These are phyloP conservation scores for Bryoglossum gracile DNA, from an alignment of 495 filamentous ascomycete species.

Conservation along the genomic window DNA sequence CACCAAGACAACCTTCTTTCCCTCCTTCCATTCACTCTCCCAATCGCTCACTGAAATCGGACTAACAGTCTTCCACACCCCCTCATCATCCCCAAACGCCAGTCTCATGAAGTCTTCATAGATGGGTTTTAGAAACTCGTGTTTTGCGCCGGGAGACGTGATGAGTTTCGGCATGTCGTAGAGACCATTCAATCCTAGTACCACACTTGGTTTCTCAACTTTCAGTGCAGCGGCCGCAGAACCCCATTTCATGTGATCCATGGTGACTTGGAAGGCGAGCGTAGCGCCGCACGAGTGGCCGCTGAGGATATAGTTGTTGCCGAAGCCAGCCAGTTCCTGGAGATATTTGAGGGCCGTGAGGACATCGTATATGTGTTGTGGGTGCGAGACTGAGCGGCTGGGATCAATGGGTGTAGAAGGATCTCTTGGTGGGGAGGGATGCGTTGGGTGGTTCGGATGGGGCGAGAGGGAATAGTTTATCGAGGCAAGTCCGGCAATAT, in stretches of 20 bases:
- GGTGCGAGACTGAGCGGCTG: conserved; percentile 46
- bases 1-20: neutral
- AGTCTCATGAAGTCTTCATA: neutral
- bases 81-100: neutral
- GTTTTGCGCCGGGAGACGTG: neutral
- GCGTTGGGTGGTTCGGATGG: too few species aligned
- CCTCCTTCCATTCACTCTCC: neutral
- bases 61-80: neutral
- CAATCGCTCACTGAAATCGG: neutral
- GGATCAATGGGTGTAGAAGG: conserved; percentile 15
- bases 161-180: too few species aligned
- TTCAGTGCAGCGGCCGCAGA: neutral
- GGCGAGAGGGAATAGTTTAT: conserved; percentile 74
- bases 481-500: conserved; percentile 58
- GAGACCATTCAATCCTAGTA: neutral
- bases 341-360: conserved; percentile 53
- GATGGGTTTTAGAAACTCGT: neutral
- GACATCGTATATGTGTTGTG: conserved; percentile 68
- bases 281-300: conserved; percentile 76
- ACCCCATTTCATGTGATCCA: neutral
- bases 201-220: neutral
- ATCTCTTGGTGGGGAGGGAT: conserved; percentile 43
- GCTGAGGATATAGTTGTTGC: conserved; percentile 50
- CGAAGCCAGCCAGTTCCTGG: conserved; percentile 43
- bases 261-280: conserved; percentile 56